Evolutionary conservation across 441 rosid species (phyloP), one percentile per base, ranked within the genome.

Genomic region (Viola pubescens): DNA sequence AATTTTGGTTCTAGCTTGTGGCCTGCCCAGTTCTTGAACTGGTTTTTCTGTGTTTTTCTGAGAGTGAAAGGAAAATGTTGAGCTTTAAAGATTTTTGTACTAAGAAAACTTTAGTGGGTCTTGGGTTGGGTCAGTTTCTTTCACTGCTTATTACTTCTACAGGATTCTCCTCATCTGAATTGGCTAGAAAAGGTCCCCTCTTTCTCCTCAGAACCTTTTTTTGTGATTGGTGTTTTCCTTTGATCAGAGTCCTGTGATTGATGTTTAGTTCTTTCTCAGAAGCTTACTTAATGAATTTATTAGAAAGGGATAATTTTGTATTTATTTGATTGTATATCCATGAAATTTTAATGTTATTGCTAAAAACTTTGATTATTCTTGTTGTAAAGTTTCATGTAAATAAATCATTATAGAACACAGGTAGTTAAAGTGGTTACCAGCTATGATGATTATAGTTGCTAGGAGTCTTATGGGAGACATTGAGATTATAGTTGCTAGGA

Each of bases 101-200:
- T 2, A 79, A 74, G 79, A 82, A 84, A 73, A 84, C 81, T 5
- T 65, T 81, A 75, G 47, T 77, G 56, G 95, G 83, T 54, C 91
- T 87, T 70, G 88, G 69, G n/a, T 61, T 87, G 70, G 95, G 95
- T 4, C 91, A 87, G 73, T 82, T 87, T 68, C 82, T 87, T 39
- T 87, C 91, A 6, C 79, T 87, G 60, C 77, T 87, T 52, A 81
- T 87, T 14, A 82, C 91, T 69, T 79, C 91, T 43, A 87, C 89
- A 48, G 89, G 82, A 14, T 83, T 84, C 46, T 59, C 84, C 6
- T 84, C 94, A 26, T 75, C 79, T 62, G 83, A 87, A 49, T 82
- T 87, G 7, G 78, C 87, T 38, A 87, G 73, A 66, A 73, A 61
- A 81, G 85, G 94, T 83, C 37, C 11, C 14, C 53, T 65, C 62